Conservation (phyloP, 371 early-diverging fungal genomes). For the Coemansia sp. region DNA sequence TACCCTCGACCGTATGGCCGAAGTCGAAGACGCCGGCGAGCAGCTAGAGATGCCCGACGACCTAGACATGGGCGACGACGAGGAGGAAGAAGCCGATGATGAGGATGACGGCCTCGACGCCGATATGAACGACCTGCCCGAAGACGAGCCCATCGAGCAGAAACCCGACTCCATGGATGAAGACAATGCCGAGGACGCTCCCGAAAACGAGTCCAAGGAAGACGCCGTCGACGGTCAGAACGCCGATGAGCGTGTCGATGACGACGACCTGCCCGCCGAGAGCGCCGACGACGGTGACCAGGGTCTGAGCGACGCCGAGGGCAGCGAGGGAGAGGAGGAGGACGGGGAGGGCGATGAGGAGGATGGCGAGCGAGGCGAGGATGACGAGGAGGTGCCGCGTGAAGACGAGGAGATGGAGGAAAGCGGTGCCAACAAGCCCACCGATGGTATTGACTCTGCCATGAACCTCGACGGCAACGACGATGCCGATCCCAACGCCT, state of each 20-base stretch:
- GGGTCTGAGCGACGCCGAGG: constrained; percentile 39
- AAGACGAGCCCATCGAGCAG: constrained; percentile 48
- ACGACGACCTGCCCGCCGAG: constrained; percentile 49
- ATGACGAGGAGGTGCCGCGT: constrained; percentile 51
- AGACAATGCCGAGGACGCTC: too few species aligned
- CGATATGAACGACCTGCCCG: constrained; percentile 33
- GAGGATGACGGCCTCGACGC: constrained; percentile 42
- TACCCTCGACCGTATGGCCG: constrained; percentile 58
- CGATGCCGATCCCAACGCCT: constrained; percentile 22
- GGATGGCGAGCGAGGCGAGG: constrained; percentile 31
- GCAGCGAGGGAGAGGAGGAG: constrained; percentile 45
- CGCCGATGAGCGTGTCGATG: too few species aligned
- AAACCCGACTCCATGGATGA: constrained; percentile 54
- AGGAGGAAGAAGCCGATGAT: too few species aligned
- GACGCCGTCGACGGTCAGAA: too few species aligned
- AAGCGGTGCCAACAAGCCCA: constrained; percentile 29
- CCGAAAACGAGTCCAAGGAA: constrained; percentile 12
- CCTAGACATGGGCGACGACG: constrained; percentile 55
- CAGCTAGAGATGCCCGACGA: constrained; percentile 65
- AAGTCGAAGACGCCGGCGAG: constrained; percentile 64
- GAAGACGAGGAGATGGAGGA: constrained; percentile 50
- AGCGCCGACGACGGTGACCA: constrained; percentile 50
- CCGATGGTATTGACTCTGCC: constrained; percentile 38
- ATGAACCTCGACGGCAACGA: constrained; percentile 43
- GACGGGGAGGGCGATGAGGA: constrained; percentile 44